A percentile compares a stretch with the other conserved stretches of the same genome.
phyloP scores from a whole-genome alignment of 306 rosid species.

The Canavalia gladiata region DNA sequence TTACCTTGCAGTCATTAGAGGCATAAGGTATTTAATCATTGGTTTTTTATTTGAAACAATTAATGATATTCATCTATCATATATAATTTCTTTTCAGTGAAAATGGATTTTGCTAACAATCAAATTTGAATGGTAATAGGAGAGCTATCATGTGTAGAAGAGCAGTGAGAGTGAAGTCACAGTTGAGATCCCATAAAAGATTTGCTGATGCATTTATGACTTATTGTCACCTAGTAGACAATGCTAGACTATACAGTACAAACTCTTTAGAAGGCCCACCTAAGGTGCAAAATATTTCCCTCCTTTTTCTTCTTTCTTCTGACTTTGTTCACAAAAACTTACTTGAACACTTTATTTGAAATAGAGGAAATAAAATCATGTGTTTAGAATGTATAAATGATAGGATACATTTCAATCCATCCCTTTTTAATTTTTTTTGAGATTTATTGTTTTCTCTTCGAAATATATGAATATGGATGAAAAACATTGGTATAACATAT shows the following conservation, averaged over 20 bases:
- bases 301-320: conserved; percentile 21
- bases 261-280: conserved; percentile 94
- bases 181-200: conserved; percentile 88
- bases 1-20: conserved; percentile 86
- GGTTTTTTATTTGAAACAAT: too few species aligned
- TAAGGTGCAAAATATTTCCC: conserved; percentile 60
- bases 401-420: too few species aligned
- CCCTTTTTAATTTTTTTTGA: too few species aligned
- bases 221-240: conserved; percentile 81
- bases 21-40: conserved; percentile 67
- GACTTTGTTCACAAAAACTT: neutral
- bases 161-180: conserved; percentile 87
- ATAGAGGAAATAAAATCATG: neutral
- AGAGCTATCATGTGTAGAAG: conserved; percentile 92
- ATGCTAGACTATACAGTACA: conserved; percentile 84
- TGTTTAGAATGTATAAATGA: conserved; percentile 18
- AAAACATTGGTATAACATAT: conserved; percentile 4
- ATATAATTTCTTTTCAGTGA: neutral
- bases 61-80: too few species aligned
- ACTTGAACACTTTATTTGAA: neutral
- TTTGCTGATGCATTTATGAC: conserved; percentile 88
- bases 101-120: conserved; percentile 23
- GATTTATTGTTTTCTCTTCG: neutral
- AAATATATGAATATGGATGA: neutral
- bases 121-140: conserved; percentile 61